phyloP scores from a whole-genome alignment of 2,329 filamentous ascomycete genomes.

The Trichoderma guizhouense region DNA sequence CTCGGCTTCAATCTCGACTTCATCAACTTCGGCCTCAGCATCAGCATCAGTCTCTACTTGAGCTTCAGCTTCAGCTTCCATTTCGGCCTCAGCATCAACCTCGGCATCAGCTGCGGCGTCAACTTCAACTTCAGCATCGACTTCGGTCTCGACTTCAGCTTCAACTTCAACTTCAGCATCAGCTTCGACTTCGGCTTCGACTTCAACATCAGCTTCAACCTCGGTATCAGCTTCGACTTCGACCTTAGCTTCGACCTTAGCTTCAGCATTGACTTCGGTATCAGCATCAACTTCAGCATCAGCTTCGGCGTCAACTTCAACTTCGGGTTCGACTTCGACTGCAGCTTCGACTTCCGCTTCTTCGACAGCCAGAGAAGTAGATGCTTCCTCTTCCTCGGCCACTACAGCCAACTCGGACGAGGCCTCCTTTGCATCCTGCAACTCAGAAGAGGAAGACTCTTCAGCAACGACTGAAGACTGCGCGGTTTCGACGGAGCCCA shows the following conservation, averaged over 20 bases:
- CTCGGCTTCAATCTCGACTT: too few species aligned
- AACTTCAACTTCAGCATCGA: too few species aligned
- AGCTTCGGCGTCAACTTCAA: neutral
- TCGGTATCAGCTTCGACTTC: neutral
- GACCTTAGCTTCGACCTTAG: neutral
- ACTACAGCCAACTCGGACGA: neutral
- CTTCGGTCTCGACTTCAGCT: neutral
- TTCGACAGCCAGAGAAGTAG: neutral
- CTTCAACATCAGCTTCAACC: neutral
- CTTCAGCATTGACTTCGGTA: neutral
- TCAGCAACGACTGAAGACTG: constrained; percentile 7
- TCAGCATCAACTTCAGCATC: neutral
- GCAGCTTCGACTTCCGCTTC: neutral
- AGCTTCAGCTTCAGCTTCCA: too few species aligned
- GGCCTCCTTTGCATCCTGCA: neutral
- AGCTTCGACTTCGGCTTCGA: neutral
- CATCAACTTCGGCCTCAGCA: neutral
- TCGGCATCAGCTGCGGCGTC: too few species aligned
- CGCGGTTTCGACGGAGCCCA: constrained; percentile 7
- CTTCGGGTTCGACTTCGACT: too few species aligned
- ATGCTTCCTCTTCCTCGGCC: neutral
- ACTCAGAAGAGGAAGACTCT: neutral
- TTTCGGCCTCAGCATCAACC: too few species aligned
- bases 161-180: neutral
- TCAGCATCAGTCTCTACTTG: neutral